phyloP scores from a whole-genome alignment of 179 eudicot species.

The Camellia oleifera region DNA sequence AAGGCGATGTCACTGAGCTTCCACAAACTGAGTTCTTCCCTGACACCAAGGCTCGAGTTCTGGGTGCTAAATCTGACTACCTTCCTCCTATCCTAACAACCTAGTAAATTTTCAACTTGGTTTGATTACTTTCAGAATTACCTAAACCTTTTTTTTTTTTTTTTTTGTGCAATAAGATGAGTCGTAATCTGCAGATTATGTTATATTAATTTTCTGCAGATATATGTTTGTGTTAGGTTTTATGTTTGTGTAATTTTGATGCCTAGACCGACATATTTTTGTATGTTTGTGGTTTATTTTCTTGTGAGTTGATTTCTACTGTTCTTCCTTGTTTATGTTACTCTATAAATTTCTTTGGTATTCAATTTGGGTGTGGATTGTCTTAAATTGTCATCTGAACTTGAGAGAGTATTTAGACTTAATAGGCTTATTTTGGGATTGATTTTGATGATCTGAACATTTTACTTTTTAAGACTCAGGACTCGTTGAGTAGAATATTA shows the following conservation, averaged over 20 bases:
- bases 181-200: conserved; percentile 3
- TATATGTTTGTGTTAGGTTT: conserved; percentile 5
- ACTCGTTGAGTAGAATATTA: too few relatives aligned
- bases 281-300: conserved; percentile 4
- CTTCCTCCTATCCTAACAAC: conserved; percentile 72
- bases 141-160: neutral
- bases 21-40: conserved; percentile 65
- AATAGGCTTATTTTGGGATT: too few relatives aligned
- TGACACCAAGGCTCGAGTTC: conserved; percentile 61
- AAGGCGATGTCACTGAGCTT: conserved; percentile 48
- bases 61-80: conserved; percentile 52
- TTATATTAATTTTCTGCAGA: conserved; percentile 1
- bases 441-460: too few relatives aligned
- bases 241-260: neutral
- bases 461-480: too few relatives aligned
- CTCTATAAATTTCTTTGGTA: too few relatives aligned
- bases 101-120: conserved; percentile 2
- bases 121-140: neutral
- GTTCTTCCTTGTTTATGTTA: neutral
- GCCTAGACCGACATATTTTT: neutral
- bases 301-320: neutral
- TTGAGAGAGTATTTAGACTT: too few relatives aligned
- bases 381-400: too few relatives aligned
- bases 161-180: conserved; percentile 12
- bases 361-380: too few relatives aligned